Evolutionary conservation across 1,284 basidiomycete species (phyloP).

Genomic region (Athelia sp.): DNA sequence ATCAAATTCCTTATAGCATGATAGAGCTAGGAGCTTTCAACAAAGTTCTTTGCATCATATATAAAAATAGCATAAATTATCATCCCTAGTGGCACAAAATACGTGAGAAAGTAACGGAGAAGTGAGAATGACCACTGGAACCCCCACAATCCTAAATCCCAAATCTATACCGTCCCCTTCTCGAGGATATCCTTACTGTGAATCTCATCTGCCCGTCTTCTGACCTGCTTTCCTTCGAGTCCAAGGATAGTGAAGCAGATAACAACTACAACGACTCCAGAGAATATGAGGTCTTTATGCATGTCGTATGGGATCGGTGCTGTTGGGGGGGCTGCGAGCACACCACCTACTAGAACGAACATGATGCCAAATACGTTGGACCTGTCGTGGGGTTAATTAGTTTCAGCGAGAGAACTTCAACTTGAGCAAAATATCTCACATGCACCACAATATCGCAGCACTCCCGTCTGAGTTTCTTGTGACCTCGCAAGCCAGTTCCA

Average conservation of each 20-base stretch:
- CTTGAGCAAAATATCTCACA: conserved; percentile 18
- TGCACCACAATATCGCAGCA: conserved; percentile 37
- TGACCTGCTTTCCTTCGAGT: conserved; percentile 51
- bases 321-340: conserved; percentile 52
- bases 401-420: neutral
- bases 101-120: too few species aligned
- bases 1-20: too few species aligned
- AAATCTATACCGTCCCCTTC: neutral
- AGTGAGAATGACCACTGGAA: neutral
- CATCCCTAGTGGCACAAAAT: too few species aligned
- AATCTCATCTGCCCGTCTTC: conserved; percentile 54
- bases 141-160: neutral
- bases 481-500: conserved; percentile 43
- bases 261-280: conserved; percentile 41
- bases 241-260: conserved; percentile 38
- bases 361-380: conserved; percentile 34
- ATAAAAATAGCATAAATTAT: too few species aligned
- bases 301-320: conserved; percentile 69
- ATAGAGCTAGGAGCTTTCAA: too few species aligned
- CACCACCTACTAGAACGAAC: conserved; percentile 52
- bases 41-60: too few species aligned
- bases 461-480: conserved; percentile 40
- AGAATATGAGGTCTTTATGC: conserved; percentile 58
- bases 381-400: conserved; percentile 7
- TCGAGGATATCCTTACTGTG: neutral